These are phyloP conservation scores for Amanita molliuscula DNA, from an alignment of 768 basidiomycete genomes.

Conservation along the genomic window DNA sequence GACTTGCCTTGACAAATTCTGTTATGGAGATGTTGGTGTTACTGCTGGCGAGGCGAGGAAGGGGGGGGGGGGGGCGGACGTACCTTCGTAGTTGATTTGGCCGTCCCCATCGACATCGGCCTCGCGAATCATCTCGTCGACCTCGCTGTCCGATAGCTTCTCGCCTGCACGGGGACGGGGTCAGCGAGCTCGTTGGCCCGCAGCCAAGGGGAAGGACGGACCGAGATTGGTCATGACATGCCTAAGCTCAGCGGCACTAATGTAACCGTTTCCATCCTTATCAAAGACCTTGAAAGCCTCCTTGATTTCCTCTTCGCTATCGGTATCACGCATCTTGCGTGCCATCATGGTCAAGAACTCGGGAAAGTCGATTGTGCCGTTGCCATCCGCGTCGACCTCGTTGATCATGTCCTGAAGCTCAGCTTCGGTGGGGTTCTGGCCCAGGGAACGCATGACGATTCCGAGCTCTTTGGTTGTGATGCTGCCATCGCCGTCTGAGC, in stretches of 20 bases:
- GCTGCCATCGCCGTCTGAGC: slow-evolving; percentile 6
- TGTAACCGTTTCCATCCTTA: slow-evolving; percentile 16
- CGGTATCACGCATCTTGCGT: slow-evolving; percentile 8
- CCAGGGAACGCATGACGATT: slow-evolving; percentile 6
- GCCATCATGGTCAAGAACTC: slow-evolving; percentile 9
- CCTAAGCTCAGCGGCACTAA: slow-evolving; percentile 18
- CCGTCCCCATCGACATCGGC: slow-evolving; percentile 54
- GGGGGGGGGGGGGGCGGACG: slow-evolving; percentile 11
- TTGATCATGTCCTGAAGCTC: slow-evolving; percentile 9
- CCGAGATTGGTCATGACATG: slow-evolving; percentile 19
- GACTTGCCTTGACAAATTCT: slow-evolving; percentile 21
- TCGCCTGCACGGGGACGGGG: slow-evolving; percentile 16
- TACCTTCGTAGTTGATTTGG: slow-evolving; percentile 66
- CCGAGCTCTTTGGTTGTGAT: slow-evolving; percentile 8
- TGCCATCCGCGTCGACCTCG: slow-evolving; percentile 8
- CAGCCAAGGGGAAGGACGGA: slow-evolving; percentile 2
- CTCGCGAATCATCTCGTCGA: slow-evolving; percentile 21
- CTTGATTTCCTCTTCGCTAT: slow-evolving; percentile 8
- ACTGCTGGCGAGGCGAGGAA: background rate
- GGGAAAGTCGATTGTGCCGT: slow-evolving; percentile 9
- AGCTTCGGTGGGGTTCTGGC: slow-evolving; percentile 7
- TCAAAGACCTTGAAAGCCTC: slow-evolving; percentile 14
- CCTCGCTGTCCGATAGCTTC: slow-evolving; percentile 21
- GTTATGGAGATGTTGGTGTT: slow-evolving; percentile 4
- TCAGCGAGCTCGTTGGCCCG: background rate